Percentiles rank a stretch among this genome's conserved stretches.
Evolutionary conservation across 2,329 filamentous ascomycete species (phyloP).

Genomic region (Aspergillus aculeatus): DNA sequence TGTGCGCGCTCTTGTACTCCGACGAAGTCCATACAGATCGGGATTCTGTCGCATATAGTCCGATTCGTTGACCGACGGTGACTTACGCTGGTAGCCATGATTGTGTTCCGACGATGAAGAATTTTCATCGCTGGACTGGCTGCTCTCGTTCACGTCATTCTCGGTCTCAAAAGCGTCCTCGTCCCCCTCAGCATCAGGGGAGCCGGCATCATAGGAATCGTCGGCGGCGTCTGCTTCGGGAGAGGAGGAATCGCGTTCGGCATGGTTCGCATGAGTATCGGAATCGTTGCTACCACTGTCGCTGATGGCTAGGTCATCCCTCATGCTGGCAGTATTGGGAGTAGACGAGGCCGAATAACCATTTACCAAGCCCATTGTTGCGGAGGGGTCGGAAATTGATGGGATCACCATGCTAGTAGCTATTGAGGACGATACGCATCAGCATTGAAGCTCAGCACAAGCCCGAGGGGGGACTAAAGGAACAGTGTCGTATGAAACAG

Average conservation of each 20-base stretch:
- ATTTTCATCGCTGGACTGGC: conserved; percentile 55
- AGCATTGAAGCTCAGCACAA: conserved; percentile 42
- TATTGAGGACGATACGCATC: conserved; percentile 35
- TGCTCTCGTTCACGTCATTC: conserved; percentile 54
- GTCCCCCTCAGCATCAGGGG: conserved; percentile 43
- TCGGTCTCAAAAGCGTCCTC: conserved; percentile 74
- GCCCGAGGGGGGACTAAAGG: conserved; percentile 20
- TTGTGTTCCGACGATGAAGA: conserved; percentile 71
- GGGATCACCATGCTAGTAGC: conserved; percentile 49
- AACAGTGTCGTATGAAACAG: conserved; percentile 24
- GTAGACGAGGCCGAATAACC: conserved; percentile 30
- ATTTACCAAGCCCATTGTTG: conserved; percentile 36
- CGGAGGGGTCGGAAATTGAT: conserved; percentile 37
- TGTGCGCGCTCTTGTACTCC: conserved; percentile 72
- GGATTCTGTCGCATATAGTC: conserved; percentile 88
- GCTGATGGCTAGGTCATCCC: conserved; percentile 45
- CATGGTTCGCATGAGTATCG: conserved; percentile 62
- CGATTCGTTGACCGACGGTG: conserved; percentile 65
- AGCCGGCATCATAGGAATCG: conserved; percentile 41
- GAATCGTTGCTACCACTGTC: conserved; percentile 75
- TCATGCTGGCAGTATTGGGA: conserved; percentile 25
- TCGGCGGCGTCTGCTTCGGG: conserved; percentile 42
- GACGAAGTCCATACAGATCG: conserved; percentile 87
- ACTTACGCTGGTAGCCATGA: conserved; percentile 72
- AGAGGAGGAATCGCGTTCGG: conserved; percentile 49